A percentile compares a stretch with the other conserved stretches of the same genome.
These are phyloP conservation scores for Plantago lanceolata DNA, from an alignment of 305 asterid species.

Conservation along the genomic window DNA sequence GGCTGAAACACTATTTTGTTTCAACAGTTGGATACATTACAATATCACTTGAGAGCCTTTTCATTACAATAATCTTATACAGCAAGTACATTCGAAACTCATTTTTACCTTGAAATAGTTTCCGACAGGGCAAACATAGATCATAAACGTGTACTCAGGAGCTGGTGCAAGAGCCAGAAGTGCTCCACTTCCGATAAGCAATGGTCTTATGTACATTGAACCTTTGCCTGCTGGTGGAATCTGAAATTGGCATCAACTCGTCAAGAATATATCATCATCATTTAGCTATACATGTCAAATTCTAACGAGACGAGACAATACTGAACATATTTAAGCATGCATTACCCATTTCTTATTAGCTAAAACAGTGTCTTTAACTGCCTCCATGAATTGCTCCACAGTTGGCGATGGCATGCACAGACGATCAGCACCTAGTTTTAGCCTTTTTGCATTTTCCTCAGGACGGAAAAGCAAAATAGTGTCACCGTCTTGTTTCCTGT, in stretches of 20 bases:
- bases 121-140: slow-evolving; percentile 93
- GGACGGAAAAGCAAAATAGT: slow-evolving; percentile 77
- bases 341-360: slow-evolving; percentile 96
- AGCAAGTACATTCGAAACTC: neutral
- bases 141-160: slow-evolving; percentile 87
- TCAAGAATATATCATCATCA: neutral
- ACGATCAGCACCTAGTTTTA: slow-evolving; percentile 81
- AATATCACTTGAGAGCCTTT: no score
- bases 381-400: slow-evolving; percentile 80
- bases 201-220: slow-evolving; percentile 83
- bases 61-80: no score
- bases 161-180: slow-evolving; percentile 98
- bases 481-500: slow-evolving; percentile 65
- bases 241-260: slow-evolving; percentile 38
- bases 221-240: slow-evolving; percentile 98
- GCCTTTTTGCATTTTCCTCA: slow-evolving; percentile 68
- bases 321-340: slow-evolving; percentile 1
- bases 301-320: neutral
- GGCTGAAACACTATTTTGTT: neutral
- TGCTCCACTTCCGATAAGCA: slow-evolving; percentile 98
- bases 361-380: slow-evolving; percentile 76
- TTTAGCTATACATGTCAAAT: neutral
- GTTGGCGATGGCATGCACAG: slow-evolving; percentile 98
- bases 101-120: slow-evolving; percentile 82
- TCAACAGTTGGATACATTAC: no score